Percentiles rank a stretch among this genome's conserved stretches.
phyloP scores from a whole-genome alignment of 2,329 filamentous ascomycete species.

The Penicillium sumatraense region DNA sequence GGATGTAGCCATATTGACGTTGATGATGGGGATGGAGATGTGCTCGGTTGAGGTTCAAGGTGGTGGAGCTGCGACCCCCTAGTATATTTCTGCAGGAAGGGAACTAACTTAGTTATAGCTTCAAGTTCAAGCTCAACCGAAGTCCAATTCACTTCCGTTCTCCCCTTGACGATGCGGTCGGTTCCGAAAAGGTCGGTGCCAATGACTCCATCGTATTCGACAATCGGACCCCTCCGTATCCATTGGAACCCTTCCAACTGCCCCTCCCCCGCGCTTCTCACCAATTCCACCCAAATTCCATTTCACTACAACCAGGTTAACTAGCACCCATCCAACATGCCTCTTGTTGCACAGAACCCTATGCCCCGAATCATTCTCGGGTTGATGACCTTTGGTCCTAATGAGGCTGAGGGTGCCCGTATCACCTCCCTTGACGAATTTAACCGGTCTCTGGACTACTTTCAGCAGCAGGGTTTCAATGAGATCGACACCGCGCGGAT shows the following conservation, averaged over 20 bases:
- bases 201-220: slow-evolving; percentile 18
- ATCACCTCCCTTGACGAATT: slow-evolving; percentile 73
- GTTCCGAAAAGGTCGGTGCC: slow-evolving; percentile 9
- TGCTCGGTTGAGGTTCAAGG: not conserved
- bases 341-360: slow-evolving; percentile 41
- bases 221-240: slow-evolving; percentile 21
- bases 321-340: slow-evolving; percentile 30
- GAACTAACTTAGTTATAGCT: not conserved
- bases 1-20: slow-evolving; percentile 20
- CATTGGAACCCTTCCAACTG: not conserved
- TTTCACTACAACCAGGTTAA: not conserved
- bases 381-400: slow-evolving; percentile 81
- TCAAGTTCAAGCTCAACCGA: not conserved
- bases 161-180: too few relatives aligned
- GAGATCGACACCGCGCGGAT: slow-evolving; percentile 83
- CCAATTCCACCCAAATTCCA: too few relatives aligned
- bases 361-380: slow-evolving; percentile 78
- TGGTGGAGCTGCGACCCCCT: not conserved
- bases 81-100: not conserved
- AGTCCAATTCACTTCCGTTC: too few relatives aligned
- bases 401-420: slow-evolving; percentile 66
- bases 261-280: slow-evolving; percentile 19
- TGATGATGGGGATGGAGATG: not conserved
- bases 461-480: slow-evolving; percentile 79
- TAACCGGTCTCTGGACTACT: slow-evolving; percentile 72